Evolutionary conservation across 2,329 filamentous ascomycete genomes (phyloP).

Genomic region (Purpureocillium takamizusanense): DNA sequence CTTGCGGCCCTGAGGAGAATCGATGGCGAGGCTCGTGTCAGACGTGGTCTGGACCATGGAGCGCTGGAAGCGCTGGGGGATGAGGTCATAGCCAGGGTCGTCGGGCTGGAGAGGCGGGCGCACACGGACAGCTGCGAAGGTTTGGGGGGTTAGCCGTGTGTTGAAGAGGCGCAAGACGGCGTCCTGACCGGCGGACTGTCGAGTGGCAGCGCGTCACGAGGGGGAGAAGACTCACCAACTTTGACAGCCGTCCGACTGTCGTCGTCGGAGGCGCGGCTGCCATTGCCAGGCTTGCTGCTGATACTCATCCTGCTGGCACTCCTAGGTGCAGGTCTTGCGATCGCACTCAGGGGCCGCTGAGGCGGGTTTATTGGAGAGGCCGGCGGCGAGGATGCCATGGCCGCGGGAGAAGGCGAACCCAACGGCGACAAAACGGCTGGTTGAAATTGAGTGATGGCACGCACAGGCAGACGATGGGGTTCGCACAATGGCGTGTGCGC

Average conservation of each 20-base stretch:
- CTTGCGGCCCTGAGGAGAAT: constrained; percentile 86
- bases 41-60: constrained; percentile 87
- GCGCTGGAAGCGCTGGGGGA: constrained; percentile 89
- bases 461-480: no score
- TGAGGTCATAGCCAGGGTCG: constrained; percentile 89
- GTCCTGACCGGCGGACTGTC: no score
- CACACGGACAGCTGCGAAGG: constrained; percentile 69
- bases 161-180: no score
- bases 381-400: constrained; percentile 63
- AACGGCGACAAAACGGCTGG: no score
- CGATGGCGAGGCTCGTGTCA: constrained; percentile 76
- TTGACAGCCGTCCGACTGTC: constrained; percentile 86
- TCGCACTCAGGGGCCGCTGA: constrained; percentile 70
- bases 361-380: constrained; percentile 49
- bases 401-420: constrained; percentile 10
- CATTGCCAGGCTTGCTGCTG: constrained; percentile 65
- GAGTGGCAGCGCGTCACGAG: neutral
- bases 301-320: constrained; percentile 83
- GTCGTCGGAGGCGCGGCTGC: constrained; percentile 81
- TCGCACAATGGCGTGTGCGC: no score
- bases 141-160: neutral
- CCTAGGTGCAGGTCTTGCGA: constrained; percentile 63
- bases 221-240: constrained; percentile 62
- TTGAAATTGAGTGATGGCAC: no score
- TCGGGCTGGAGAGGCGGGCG: constrained; percentile 74